Evolutionary conservation across 1,139 yeast species (phyloP).

Genomic region (Suhomyces terraborum): DNA sequence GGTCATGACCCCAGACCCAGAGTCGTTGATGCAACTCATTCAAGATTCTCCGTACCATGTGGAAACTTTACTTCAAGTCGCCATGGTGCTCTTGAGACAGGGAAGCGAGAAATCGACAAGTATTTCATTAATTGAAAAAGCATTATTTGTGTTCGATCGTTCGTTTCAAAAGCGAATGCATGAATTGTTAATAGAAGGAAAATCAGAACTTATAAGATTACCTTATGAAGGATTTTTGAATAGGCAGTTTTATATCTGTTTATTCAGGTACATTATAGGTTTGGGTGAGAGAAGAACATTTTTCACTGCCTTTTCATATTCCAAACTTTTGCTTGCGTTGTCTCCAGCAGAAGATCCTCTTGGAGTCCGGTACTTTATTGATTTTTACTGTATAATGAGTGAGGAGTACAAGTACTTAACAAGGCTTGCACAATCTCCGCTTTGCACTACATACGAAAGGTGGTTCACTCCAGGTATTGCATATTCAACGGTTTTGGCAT

Average conservation of each 20-base stretch:
- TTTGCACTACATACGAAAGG: slow-evolving; percentile 55
- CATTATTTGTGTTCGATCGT: slow-evolving; percentile 78
- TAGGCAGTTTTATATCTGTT: slow-evolving; percentile 72
- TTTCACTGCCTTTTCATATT: slow-evolving; percentile 73
- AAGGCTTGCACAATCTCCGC: slow-evolving; percentile 55
- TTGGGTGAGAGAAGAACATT: slow-evolving; percentile 79
- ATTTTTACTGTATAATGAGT: slow-evolving; percentile 71
- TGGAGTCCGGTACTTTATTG: slow-evolving; percentile 82
- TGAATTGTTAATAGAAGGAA: slow-evolving; percentile 51
- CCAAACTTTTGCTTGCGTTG: slow-evolving; percentile 67
- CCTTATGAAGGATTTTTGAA: slow-evolving; percentile 78
- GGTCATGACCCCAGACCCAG: slow-evolving; percentile 73
- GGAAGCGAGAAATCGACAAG: slow-evolving; percentile 71
- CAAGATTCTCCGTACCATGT: slow-evolving; percentile 72
- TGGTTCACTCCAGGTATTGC: slow-evolving; percentile 80
- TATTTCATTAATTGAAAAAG: slow-evolving; percentile 72
- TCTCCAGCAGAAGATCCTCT: slow-evolving; percentile 82
- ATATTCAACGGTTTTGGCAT: slow-evolving; percentile 66
- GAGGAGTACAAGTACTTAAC: slow-evolving; percentile 65
- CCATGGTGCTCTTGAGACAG: slow-evolving; percentile 72
- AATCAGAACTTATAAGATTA: slow-evolving; percentile 62
- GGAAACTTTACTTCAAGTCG: slow-evolving; percentile 77
- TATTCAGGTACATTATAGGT: slow-evolving; percentile 70
- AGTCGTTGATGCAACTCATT: slow-evolving; percentile 57
- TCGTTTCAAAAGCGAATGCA: slow-evolving; percentile 42